These are phyloP conservation scores for Paramyrothecium roridum DNA, from an alignment of 2,329 filamentous ascomycete genomes.

Conservation along the genomic window DNA sequence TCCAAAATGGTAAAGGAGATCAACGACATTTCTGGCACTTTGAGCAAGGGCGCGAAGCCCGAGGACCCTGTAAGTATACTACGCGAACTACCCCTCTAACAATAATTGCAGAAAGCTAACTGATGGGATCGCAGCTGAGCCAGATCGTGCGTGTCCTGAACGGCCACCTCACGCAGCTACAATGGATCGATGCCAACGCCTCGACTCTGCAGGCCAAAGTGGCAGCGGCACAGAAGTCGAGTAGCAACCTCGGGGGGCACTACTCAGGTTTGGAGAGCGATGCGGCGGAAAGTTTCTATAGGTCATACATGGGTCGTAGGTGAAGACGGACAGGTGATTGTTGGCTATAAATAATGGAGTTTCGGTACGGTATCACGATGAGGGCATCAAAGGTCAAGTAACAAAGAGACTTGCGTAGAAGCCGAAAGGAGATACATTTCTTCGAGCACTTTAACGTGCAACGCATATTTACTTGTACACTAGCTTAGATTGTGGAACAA, in stretches of 20 bases:
- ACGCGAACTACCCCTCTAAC: conserved; percentile 8
- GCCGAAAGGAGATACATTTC: conserved; percentile 7
- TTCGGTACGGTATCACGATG: background rate
- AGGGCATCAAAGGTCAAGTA: background rate
- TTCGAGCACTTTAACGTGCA: conserved; percentile 13
- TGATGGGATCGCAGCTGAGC: conserved; percentile 60
- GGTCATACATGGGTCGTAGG: conserved; percentile 77
- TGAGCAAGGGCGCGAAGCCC: conserved; percentile 85
- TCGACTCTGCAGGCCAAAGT: conserved; percentile 81
- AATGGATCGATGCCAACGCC: conserved; percentile 88
- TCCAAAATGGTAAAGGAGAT: conserved; percentile 98
- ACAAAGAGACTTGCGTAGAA: background rate
- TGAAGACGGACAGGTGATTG: conserved; percentile 25
- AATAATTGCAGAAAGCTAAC: conserved; percentile 18
- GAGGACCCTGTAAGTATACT: conserved; percentile 72
- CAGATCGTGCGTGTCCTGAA: conserved; percentile 96
- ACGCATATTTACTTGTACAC: conserved; percentile 34
- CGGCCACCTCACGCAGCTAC: conserved; percentile 84
- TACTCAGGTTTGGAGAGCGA: conserved; percentile 62
- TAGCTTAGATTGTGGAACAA: conserved; percentile 26
- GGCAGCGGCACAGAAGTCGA: conserved; percentile 74
- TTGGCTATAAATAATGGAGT: background rate
- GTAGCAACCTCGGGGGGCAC: conserved; percentile 56
- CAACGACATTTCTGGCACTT: conserved; percentile 82
- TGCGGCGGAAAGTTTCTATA: conserved; percentile 85